phyloP scores from a whole-genome alignment of 768 basidiomycete genomes.

The Dioszegia crocea region DNA sequence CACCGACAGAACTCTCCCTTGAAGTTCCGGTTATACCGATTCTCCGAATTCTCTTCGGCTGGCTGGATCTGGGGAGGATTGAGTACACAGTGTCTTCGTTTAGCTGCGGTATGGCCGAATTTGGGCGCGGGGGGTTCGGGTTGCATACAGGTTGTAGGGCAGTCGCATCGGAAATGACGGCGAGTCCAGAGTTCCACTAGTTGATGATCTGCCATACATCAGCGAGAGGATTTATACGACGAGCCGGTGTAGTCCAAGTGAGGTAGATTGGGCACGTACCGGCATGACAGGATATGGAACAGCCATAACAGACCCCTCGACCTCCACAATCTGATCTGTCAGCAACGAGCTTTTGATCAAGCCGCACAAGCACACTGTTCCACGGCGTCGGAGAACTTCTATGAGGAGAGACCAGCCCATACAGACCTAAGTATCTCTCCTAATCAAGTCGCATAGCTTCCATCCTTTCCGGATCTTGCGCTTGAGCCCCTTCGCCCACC shows the following conservation, averaged over 20 bases:
- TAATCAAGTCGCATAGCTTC: too few relatives aligned
- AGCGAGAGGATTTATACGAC: not conserved
- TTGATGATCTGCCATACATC: conserved; percentile 31
- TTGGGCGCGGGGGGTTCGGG: conserved; percentile 5
- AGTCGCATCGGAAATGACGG: conserved; percentile 46
- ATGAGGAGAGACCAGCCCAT: too few relatives aligned
- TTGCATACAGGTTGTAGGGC: conserved; percentile 31
- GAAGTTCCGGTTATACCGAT: conserved; percentile 40
- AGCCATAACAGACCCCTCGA: conserved; percentile 48
- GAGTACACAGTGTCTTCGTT: conserved; percentile 25
- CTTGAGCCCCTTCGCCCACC: too few relatives aligned
- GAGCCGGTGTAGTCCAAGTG: too few relatives aligned
- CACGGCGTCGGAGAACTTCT: too few relatives aligned
- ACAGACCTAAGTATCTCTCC: too few relatives aligned
- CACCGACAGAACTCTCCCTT: conserved; percentile 46
- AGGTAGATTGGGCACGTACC: too few relatives aligned
- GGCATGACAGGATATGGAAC: conserved; percentile 48
- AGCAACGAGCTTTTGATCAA: too few relatives aligned
- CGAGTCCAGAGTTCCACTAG: conserved; percentile 47
- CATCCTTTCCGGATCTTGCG: too few relatives aligned
- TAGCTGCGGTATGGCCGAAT: conserved; percentile 1
- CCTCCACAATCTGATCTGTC: conserved; percentile 37
- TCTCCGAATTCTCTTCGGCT: conserved; percentile 34
- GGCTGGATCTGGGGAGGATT: conserved; percentile 30
- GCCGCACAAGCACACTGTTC: too few relatives aligned